A percentile compares a stretch with the other conserved stretches of the same genome.
Evolutionary conservation across 1,139 yeast species (phyloP).

Genomic region (Suhomyces atakaporum): DNA sequence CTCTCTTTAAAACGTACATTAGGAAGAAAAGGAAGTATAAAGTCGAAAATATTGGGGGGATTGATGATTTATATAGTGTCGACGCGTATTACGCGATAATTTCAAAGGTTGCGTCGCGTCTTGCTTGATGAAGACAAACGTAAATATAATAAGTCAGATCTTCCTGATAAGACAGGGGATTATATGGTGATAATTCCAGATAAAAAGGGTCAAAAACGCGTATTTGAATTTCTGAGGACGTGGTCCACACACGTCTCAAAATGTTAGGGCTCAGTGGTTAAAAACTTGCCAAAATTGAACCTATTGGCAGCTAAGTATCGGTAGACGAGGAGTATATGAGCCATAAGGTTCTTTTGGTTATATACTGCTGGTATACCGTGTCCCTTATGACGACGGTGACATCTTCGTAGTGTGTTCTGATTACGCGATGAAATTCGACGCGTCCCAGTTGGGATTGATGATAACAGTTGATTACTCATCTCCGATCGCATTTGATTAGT

Average conservation of each 20-base stretch:
- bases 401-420: neutral
- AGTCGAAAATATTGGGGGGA: neutral
- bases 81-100: constrained; percentile 8
- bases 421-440: neutral
- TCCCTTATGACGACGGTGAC: too few species aligned
- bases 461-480: neutral
- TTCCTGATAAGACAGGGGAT: neutral
- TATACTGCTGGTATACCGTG: too few species aligned
- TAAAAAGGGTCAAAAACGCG: neutral
- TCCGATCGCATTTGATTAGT: neutral
- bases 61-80: constrained; percentile 8
- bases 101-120: constrained; percentile 5
- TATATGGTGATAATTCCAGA: constrained; percentile 1
- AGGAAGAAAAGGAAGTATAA: constrained; percentile 3
- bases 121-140: constrained; percentile 7
- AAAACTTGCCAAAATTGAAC: too few species aligned
- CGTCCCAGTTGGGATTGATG: neutral
- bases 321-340: too few species aligned
- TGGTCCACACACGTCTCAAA: neutral
- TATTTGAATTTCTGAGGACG: neutral
- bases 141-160: constrained; percentile 5
- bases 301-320: too few species aligned
- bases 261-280: neutral
- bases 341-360: too few species aligned
- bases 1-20: constrained; percentile 60